Evolutionary conservation across 2,329 filamentous ascomycete species (phyloP).

Genomic region (Lecanicillium sp.): DNA sequence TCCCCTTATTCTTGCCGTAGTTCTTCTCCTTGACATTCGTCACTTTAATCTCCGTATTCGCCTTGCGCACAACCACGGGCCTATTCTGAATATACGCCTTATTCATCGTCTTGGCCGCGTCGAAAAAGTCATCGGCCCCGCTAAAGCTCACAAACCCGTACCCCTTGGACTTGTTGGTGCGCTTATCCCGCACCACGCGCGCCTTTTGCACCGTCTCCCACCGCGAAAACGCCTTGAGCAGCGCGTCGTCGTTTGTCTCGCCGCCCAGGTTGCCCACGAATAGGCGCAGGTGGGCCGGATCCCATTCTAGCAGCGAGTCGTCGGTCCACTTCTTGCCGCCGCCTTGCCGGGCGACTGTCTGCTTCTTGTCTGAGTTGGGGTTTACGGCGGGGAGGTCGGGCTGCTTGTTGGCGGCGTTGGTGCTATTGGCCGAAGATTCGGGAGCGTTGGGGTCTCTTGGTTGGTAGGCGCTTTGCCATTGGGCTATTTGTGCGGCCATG

Average conservation of each 20-base stretch:
- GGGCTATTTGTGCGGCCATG: conserved; percentile 82
- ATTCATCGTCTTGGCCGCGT: conserved; percentile 95
- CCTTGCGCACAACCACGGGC: conserved; percentile 78
- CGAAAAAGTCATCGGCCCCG: conserved; percentile 93
- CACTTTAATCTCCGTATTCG: conserved; percentile 84
- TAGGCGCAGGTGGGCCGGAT: conserved; percentile 85
- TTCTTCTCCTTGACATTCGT: conserved; percentile 56
- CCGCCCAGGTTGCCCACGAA: conserved; percentile 96
- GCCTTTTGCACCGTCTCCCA: conserved; percentile 89
- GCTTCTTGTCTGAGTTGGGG: conserved; percentile 54
- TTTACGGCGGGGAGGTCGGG: conserved; percentile 33
- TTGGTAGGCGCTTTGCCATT: conserved; percentile 89
- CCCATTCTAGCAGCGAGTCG: conserved; percentile 84
- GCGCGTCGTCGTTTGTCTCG: conserved; percentile 92
- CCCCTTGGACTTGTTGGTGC: conserved; percentile 90
- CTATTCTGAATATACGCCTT: conserved; percentile 99
- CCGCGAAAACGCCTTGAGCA: conserved; percentile 85
- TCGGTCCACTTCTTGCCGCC: conserved; percentile 93
- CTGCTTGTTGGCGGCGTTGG: conserved; percentile 18
- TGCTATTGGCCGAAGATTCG: conserved; percentile 27
- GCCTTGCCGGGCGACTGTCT: conserved; percentile 81
- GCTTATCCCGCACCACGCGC: conserved; percentile 88
- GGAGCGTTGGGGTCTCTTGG: conserved; percentile 44
- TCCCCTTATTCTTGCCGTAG: conserved; percentile 26
- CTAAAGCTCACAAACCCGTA: conserved; percentile 96